Evolutionary conservation across 176 grass and related monocot species (phyloP).

Genomic region (Poa pratensis): DNA sequence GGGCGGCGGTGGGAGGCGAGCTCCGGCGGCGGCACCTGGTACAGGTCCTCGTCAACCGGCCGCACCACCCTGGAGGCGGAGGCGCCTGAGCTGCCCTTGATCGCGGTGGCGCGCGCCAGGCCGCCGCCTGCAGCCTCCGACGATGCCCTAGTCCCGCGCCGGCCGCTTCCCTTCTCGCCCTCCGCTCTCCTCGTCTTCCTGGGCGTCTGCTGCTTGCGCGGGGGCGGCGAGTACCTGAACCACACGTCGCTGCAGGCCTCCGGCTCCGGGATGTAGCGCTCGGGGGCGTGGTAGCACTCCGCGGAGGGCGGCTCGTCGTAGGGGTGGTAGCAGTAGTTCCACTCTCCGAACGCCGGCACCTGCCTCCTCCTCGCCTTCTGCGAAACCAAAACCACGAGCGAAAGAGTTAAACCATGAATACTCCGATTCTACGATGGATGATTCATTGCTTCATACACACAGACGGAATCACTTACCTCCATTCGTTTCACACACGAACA

Average conservation of each 20-base stretch:
- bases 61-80: slow-evolving; percentile 20
- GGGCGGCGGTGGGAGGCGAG: not conserved
- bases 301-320: not conserved
- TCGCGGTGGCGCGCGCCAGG: not conserved
- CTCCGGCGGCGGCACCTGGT: slow-evolving; percentile 45
- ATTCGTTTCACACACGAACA: not conserved
- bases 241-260: slow-evolving; percentile 44
- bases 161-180: not conserved
- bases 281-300: not conserved
- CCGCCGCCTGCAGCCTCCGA: not conserved
- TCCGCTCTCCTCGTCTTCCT: slow-evolving; percentile 28
- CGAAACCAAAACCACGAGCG: not conserved
- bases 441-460: not conserved
- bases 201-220: slow-evolving; percentile 7
- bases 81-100: not conserved
- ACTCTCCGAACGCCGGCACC: slow-evolving; percentile 49
- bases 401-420: not conserved
- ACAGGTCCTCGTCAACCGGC: slow-evolving; percentile 42
- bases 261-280: not conserved
- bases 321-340: slow-evolving; percentile 48
- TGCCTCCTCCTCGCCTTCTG: slow-evolving; percentile 35
- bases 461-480: not conserved
- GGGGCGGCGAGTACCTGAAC: slow-evolving; percentile 43
- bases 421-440: not conserved
- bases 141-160: not conserved